Percentiles rank a stretch among this genome's conserved stretches.
Conservation (phyloP, 106 monocot species). For the Dendrobium catenatum region DNA sequence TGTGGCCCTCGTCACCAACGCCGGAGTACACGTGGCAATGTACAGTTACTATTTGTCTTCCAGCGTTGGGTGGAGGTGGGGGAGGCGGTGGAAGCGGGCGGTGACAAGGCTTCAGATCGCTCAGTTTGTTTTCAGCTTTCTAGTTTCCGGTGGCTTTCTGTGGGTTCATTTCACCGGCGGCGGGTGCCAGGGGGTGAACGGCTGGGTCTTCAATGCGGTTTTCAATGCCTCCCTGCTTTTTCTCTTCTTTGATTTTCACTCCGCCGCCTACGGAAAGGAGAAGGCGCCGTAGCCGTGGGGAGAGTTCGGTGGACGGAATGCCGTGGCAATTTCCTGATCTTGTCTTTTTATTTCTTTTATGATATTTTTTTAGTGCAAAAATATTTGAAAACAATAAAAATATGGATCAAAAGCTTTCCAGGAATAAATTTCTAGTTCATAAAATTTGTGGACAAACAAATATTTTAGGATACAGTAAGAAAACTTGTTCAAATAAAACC, state of each 20-base stretch:
- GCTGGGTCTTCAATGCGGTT: constrained; percentile 75
- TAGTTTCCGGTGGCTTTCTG: constrained; percentile 47
- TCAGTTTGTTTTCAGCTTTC: constrained; percentile 77
- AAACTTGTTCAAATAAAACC: too few relatives aligned
- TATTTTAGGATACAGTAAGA: too few relatives aligned
- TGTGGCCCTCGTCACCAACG: constrained; percentile 79
- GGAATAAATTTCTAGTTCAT: too few relatives aligned
- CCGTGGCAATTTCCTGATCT: background rate
- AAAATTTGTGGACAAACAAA: too few relatives aligned
- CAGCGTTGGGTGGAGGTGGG: constrained; percentile 60
- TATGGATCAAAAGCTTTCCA: too few relatives aligned
- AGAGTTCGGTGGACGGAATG: background rate
- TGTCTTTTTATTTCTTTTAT: background rate
- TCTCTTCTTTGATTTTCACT: constrained; percentile 73
- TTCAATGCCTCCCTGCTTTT: constrained; percentile 75
- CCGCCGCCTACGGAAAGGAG: constrained; percentile 19
- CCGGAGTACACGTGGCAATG: constrained; percentile 77
- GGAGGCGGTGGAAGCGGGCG: constrained; percentile 57
- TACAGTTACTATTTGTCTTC: constrained; percentile 68
- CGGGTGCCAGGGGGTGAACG: constrained; percentile 71
- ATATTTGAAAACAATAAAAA: too few relatives aligned
- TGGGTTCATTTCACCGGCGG: constrained; percentile 59
- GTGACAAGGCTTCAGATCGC: constrained; percentile 72
- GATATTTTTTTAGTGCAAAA: too few relatives aligned
- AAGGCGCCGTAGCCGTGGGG: background rate